These are phyloP conservation scores for Aspergillus pseudoterreus DNA, from an alignment of 2,329 filamentous ascomycete genomes.

Conservation along the genomic window DNA sequence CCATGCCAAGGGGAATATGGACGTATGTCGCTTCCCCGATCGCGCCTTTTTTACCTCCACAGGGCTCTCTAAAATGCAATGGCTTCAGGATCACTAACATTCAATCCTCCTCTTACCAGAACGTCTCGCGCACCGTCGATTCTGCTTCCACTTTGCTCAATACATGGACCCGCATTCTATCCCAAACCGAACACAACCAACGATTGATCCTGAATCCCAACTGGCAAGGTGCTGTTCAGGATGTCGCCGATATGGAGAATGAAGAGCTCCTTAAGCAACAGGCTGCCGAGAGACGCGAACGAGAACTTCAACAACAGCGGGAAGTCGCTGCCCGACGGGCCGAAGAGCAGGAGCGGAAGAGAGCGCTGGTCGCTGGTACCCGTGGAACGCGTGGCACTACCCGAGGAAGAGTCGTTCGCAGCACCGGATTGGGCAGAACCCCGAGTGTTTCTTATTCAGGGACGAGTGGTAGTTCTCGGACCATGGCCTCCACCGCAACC, in stretches of 20 bases:
- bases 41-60: background rate
- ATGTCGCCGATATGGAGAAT: constrained; percentile 79
- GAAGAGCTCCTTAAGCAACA: constrained; percentile 71
- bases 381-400: constrained; percentile 32
- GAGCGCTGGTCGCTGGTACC: constrained; percentile 29
- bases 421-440: constrained; percentile 33
- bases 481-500: constrained; percentile 27
- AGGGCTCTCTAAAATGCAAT: background rate
- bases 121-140: constrained; percentile 77
- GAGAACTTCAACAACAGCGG: constrained; percentile 73
- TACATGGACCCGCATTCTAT: constrained; percentile 93
- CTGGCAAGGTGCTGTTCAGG: constrained; percentile 86
- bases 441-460: constrained; percentile 29
- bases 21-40: constrained; percentile 29
- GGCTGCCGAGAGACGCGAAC: constrained; percentile 70
- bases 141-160: constrained; percentile 87
- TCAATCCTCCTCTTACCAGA: constrained; percentile 47
- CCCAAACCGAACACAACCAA: constrained; percentile 96
- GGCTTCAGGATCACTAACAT: constrained; percentile 6
- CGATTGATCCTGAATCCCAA: constrained; percentile 80
- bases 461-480: constrained; percentile 21
- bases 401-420: constrained; percentile 29
- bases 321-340: constrained; percentile 60
- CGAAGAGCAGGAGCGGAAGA: constrained; percentile 47
- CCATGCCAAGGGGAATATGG: constrained; percentile 48